A percentile compares a stretch with the other conserved stretches of the same genome.
Evolutionary conservation across 1,284 basidiomycete genomes (phyloP).

Genomic region (Cryptococcus neoformans): DNA sequence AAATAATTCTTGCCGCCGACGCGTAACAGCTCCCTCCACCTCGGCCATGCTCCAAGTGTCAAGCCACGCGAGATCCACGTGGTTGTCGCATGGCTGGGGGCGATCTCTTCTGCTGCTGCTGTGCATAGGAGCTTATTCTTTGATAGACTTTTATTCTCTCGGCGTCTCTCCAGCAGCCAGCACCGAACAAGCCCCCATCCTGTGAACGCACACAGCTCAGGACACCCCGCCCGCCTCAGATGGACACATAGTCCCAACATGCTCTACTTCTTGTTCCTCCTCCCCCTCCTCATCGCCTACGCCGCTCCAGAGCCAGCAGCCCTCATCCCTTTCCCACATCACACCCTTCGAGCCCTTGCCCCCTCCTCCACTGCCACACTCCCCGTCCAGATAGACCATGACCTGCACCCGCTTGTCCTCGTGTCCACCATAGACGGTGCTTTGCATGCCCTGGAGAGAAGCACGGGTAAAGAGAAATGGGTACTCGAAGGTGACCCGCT

Average conservation of each 20-base stretch:
- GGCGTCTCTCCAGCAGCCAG: too few species aligned
- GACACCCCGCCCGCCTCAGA: too few species aligned
- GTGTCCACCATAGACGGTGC: slow-evolving; percentile 48
- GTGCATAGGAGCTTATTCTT: too few species aligned
- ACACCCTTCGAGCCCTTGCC: slow-evolving; percentile 3
- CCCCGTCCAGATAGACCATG: slow-evolving; percentile 36
- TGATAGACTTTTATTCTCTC: too few species aligned
- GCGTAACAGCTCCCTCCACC: too few species aligned
- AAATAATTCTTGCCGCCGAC: too few species aligned
- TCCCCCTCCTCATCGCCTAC: slow-evolving; percentile 8
- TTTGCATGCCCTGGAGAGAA: slow-evolving; percentile 46
- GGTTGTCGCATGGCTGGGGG: too few species aligned
- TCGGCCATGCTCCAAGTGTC: too few species aligned
- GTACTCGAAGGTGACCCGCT: slow-evolving; percentile 43
- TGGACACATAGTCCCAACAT: not conserved
- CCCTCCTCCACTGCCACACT: slow-evolving; percentile 7
- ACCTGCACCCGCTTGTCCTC: slow-evolving; percentile 46
- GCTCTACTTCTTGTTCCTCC: slow-evolving; percentile 3
- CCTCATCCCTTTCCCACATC: slow-evolving; percentile 8
- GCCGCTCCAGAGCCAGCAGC: slow-evolving; percentile 15
- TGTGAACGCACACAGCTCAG: too few species aligned
- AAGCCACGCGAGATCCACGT: too few species aligned
- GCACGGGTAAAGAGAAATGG: slow-evolving; percentile 40
- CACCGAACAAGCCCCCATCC: too few species aligned
- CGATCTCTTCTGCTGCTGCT: too few species aligned